Conservation (phyloP, 1,284 basidiomycete genomes). For the Phellinidium pouzarii region DNA sequence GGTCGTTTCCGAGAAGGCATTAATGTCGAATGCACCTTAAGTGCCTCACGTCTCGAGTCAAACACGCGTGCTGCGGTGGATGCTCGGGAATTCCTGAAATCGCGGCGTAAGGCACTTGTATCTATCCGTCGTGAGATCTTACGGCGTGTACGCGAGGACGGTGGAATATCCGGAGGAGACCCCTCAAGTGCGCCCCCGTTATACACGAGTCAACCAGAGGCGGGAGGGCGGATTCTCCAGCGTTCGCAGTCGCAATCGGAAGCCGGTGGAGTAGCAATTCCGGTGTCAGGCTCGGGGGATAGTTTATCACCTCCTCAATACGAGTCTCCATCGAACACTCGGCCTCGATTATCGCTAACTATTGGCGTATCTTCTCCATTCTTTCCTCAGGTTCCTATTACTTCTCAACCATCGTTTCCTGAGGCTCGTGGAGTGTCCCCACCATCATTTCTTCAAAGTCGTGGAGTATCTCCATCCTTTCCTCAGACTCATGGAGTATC, state of each 20-base stretch:
- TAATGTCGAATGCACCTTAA: not conserved
- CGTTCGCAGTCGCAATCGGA: not conserved
- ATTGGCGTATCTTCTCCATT: too few relatives aligned
- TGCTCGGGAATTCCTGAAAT: conserved; percentile 9
- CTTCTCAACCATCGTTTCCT: too few relatives aligned
- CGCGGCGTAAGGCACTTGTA: conserved; percentile 10
- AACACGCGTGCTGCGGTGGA: conserved; percentile 3
- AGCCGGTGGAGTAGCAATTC: not conserved
- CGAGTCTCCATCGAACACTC: not conserved
- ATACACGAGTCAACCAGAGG: conserved; percentile 2
- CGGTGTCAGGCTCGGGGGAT: not conserved
- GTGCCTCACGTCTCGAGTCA: conserved; percentile 5
- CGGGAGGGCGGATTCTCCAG: not conserved
- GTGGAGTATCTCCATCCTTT: not conserved
- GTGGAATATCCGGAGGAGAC: not conserved
- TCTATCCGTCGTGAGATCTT: conserved; percentile 14
- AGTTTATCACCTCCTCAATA: not conserved
- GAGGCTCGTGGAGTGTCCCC: not conserved
- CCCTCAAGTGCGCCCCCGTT: not conserved
- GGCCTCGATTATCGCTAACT: not conserved
- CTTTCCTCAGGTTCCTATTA: too few relatives aligned
- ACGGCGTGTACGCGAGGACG: conserved; percentile 9
- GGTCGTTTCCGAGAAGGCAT: conserved; percentile 7
- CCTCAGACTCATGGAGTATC: not conserved
- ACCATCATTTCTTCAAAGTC: not conserved